Base-by-base conservation (phyloP, 2,329 filamentous ascomycete species). In the Exophiala phaeomuriformis region DNA sequence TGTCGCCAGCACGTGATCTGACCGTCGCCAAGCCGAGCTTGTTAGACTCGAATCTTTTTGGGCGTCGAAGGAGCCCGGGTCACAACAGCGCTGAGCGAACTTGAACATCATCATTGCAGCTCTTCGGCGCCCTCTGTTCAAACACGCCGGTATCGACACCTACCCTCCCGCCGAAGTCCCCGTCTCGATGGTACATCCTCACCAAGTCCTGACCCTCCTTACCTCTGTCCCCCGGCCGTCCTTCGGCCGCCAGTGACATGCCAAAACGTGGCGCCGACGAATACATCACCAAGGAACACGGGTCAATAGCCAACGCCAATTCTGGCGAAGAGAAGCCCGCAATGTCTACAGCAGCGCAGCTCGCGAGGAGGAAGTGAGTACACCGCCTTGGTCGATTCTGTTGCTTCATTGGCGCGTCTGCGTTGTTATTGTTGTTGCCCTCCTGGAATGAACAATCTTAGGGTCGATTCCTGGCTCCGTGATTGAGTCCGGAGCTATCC, bases 291-390 rank as follows among this genome's bases (percentile, higher is more conserved):
- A 63, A 63, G 49, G 61, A 63, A 31, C 39, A 63, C 61, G 61
- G 61, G 47, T 50, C 59, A 33, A 55, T 32, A 45, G 31, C 52
- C 6, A 61, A 61, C 47, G 27, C 35, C 10, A 44, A 30, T 37
- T 29, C 45, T 12, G 44, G 30, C 12, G 55, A 59, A 45, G 75
- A 78, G 1, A 68, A 70, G 60, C 72, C 73, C 29, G 70, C 73
- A 61, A 72, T 71, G 66, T 77, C 77, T 33, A 79, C 76, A 30
- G 77, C 77, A 37, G 76, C 77, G 37, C 77, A 80, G 66, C 47
- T 79, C 67, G 77, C 77, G 32, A 68, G 66, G 55, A 73, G 77
- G 69, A 79, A 75, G 77, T 80, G 70, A 73, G 77, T 79, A 29
- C 40, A 33, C 30, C 31, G 19, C 49, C 27, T 33, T 29, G 19